Base-by-base conservation (phyloP, 2,329 filamentous ascomycete genomes). In the Pyrenophora tritici-repentis region DNA sequence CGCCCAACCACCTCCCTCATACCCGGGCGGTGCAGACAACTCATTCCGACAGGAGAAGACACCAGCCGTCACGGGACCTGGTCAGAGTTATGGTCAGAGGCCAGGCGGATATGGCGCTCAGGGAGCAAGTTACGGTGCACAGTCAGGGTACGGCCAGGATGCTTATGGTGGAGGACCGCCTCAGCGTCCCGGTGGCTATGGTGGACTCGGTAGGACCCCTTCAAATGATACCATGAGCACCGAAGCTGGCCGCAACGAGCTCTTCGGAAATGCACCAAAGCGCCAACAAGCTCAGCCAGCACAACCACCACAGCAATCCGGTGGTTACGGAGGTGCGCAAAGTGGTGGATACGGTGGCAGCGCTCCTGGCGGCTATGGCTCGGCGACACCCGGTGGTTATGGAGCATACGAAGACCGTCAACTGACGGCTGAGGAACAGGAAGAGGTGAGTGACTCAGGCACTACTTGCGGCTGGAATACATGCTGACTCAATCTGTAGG, bases 371-470 rank as follows among this genome's bases (percentile, higher is more conserved):
- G 61, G 50, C 22, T 62, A 64, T 35, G 67, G 63, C 6, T 55
- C 52, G 9, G 26, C 26, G 24, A 41, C 60, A 17, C 50, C 59
- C 10, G 66, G 66, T 24, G 67, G 67, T 13, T 82, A 81, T 53
- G 79, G 78, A 8, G 50, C 68, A 3, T 85, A 89, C 44, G 86
- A 87, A 49, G 82, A 89, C 52, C 84, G 90, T 40, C 85, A 96
- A 71, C 77, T 96, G 59, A 96, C 90, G 0, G 90, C 86, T 1
- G 90, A 96, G 83, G 77, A 70, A 57, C 86, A 94, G 59, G 86
- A 88, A 64, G 86, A 90, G 36, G 44, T 40, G 18, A 47, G 44
- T 33, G 4, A 34, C 12, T 7, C 20, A 29, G 9, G 6, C 10
- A 6, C 5, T 13, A 29, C 13, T 20, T 3, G 14, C 4, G 10